Evolutionary conservation across 495 filamentous ascomycete genomes (phyloP), one percentile per base, ranked within the genome.

Genomic region (Penicillium pulvis): DNA sequence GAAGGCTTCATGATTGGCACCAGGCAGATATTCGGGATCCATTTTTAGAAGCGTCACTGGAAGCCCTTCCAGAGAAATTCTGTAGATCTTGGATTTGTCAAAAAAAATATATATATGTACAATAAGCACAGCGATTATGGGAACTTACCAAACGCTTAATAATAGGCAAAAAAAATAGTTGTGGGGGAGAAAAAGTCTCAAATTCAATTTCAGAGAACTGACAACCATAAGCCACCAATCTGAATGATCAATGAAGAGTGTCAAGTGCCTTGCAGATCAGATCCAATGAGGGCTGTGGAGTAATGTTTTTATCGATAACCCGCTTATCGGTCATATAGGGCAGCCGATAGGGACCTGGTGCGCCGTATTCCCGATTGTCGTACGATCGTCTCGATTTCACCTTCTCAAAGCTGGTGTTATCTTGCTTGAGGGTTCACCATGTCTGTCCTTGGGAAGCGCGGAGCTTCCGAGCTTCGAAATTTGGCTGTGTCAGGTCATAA

Each of bases 1-100:
- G 50, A 91, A 85, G 2, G 75, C 72, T 43, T 81, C 75, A 62
- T 81, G 77, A 30, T 74, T 47, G 43, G 75, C 63, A n/a, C 76
- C 77, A n/a, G 76, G 75, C 59, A 68, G 71, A 65, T 70, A 75
- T 17, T 67, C 50, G 57, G 70, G 63, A 43, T 59, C 68, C 72
- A 76, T 78, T 24, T 24, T 39, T 61, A 11, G 20, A 19, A 3
- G 4, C n/a, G 5, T 28, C n/a, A 4, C 17, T 45, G 26, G 10
- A 28, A 23, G 42, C 33, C 33, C 7, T 33, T 23, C 23, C 10
- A 26, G 31, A 26, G 46, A 41, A 31, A 44, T 8, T 46, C 28
- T 52, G 33, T 14, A 50, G 10, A 31, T 17, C 19, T 33, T 8
- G 16, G 3, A 23, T 14, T 20, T 33, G 28, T 65, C 41, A 55